A percentile compares a stretch with the other conserved stretches of the same genome.
Evolutionary conservation across 2,329 filamentous ascomycete genomes (phyloP).

Genomic region (Aureobasidium uvarum): DNA sequence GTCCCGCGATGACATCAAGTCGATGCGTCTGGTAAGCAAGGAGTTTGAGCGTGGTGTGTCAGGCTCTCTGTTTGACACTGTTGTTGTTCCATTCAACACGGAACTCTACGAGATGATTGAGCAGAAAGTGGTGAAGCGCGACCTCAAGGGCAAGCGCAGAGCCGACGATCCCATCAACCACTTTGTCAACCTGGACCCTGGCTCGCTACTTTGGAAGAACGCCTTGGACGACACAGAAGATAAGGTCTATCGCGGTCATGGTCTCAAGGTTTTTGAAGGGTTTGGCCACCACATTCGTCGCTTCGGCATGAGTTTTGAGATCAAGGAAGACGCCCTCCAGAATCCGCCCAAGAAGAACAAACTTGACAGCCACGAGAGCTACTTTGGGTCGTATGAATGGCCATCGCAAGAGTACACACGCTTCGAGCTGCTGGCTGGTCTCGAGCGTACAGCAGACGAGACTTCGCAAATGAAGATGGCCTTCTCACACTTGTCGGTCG

Average conservation of each 20-base stretch:
- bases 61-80: slow-evolving; percentile 58
- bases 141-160: slow-evolving; percentile 41
- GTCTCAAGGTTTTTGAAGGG: slow-evolving; percentile 60
- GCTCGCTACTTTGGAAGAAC: slow-evolving; percentile 44
- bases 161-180: slow-evolving; percentile 28
- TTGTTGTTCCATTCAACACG: slow-evolving; percentile 64
- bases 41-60: slow-evolving; percentile 61
- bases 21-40: slow-evolving; percentile 59
- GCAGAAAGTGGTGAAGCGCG: slow-evolving; percentile 35
- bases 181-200: slow-evolving; percentile 32
- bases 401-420: slow-evolving; percentile 59
- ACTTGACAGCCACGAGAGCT: slow-evolving; percentile 56
- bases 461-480: slow-evolving; percentile 60
- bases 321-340: slow-evolving; percentile 54
- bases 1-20: slow-evolving; percentile 58
- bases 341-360: slow-evolving; percentile 57
- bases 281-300: slow-evolving; percentile 61
- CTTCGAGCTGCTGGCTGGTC: slow-evolving; percentile 57
- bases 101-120: slow-evolving; percentile 59
- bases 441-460: slow-evolving; percentile 65
- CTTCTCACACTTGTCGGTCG: slow-evolving; percentile 55
- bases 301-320: slow-evolving; percentile 67
- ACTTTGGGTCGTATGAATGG: slow-evolving; percentile 67
- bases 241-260: slow-evolving; percentile 55
- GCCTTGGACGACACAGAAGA: slow-evolving; percentile 40